Percentiles rank a stretch among this genome's conserved stretches.
These are phyloP conservation scores for Chamaecrista fasciculata DNA, from an alignment of 306 rosid species.

Conservation along the genomic window DNA sequence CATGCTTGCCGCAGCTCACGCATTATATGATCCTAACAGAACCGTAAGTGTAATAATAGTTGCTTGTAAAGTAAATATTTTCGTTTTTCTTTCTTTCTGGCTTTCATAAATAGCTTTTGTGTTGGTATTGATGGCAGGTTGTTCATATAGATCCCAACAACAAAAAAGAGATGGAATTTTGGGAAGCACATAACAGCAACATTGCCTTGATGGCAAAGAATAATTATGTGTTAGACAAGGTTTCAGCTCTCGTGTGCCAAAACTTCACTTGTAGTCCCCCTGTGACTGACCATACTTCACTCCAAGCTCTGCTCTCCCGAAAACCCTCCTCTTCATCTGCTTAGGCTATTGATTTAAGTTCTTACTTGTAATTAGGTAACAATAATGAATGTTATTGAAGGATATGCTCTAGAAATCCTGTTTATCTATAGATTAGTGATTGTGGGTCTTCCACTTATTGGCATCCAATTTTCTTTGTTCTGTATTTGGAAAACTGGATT, in stretches of 20 bases:
- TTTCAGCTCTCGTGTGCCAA: conserved; percentile 79
- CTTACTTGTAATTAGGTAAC: neutral
- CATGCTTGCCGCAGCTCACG: conserved; percentile 73
- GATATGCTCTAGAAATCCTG: neutral
- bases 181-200: conserved; percentile 75
- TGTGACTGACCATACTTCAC: conserved; percentile 47
- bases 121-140: conserved; percentile 47
- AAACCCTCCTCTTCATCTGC: conserved; percentile 32
- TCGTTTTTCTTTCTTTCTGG: neutral
- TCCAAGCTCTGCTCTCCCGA: conserved; percentile 53
- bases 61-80: neutral
- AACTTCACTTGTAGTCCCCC: conserved; percentile 79
- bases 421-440: conserved; percentile 12
- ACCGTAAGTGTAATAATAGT: conserved; percentile 49
- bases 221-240: conserved; percentile 46
- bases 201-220: conserved; percentile 71
- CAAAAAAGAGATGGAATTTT: conserved; percentile 65
- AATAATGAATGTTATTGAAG: neutral
- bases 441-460: neutral
- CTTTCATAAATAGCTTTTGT: conserved; percentile 14
- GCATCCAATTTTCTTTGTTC: neutral
- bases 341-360: neutral
- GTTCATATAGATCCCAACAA: conserved; percentile 71
- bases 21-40: conserved; percentile 70
- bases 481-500: neutral